Conservation (phyloP, 768 basidiomycete species). For the Termitomyces sp. region DNA sequence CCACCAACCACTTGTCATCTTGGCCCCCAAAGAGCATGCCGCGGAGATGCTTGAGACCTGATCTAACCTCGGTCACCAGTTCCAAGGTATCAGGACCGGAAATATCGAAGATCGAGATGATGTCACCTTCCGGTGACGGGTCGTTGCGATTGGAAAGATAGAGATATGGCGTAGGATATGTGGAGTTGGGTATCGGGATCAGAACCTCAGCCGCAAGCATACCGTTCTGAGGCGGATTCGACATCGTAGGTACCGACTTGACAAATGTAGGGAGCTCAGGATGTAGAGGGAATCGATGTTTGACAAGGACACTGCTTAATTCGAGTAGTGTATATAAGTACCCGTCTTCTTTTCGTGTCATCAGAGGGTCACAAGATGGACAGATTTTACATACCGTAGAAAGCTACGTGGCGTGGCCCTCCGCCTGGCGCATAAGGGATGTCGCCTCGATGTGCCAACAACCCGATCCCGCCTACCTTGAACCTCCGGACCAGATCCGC, state of each 20-base stretch:
- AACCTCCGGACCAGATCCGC: slow-evolving; percentile 62
- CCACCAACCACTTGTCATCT: slow-evolving; percentile 55
- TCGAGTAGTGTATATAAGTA: slow-evolving; percentile 65
- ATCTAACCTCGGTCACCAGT: slow-evolving; percentile 56
- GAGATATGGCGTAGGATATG: slow-evolving; percentile 52
- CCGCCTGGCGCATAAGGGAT: slow-evolving; percentile 48
- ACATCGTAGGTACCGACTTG: slow-evolving; percentile 44
- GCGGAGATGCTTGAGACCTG: slow-evolving; percentile 65
- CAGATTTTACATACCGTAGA: slow-evolving; percentile 41
- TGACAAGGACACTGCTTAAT: slow-evolving; percentile 50
- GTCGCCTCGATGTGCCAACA: slow-evolving; percentile 44
- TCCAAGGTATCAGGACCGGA: slow-evolving; percentile 37
- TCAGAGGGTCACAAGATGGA: neutral
- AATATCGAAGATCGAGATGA: slow-evolving; percentile 63
- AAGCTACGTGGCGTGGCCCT: slow-evolving; percentile 67
- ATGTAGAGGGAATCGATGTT: slow-evolving; percentile 45
- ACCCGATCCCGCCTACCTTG: slow-evolving; percentile 32
- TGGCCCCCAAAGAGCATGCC: slow-evolving; percentile 63
- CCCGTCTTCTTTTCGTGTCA: slow-evolving; percentile 35
- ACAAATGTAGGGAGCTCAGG: slow-evolving; percentile 34
- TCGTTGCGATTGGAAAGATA: slow-evolving; percentile 77
- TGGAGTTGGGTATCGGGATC: slow-evolving; percentile 44
- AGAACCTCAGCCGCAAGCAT: slow-evolving; percentile 72
- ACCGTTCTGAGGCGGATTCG: slow-evolving; percentile 32
- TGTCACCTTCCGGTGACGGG: slow-evolving; percentile 63